phyloP scores from a whole-genome alignment of 108 stramenopile genomes.

The Stephanodiscus triporus region DNA sequence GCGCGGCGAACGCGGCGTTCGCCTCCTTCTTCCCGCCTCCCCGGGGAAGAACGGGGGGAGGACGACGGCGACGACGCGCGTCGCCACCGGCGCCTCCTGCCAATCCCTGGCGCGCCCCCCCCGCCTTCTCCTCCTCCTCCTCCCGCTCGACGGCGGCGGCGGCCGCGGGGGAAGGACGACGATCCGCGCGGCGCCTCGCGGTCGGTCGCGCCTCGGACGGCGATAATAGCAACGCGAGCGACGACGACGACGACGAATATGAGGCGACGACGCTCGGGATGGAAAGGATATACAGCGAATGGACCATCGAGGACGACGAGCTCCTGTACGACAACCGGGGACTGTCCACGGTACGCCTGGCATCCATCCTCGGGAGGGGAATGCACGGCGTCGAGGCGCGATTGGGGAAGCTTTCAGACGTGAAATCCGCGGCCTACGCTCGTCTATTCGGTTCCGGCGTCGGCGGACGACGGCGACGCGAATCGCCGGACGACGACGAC shows the following conservation, averaged over 20 bases:
- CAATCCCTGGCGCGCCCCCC: too few relatives aligned
- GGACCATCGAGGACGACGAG: slow-evolving; percentile 83
- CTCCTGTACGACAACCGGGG: slow-evolving; percentile 62
- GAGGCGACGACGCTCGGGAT: slow-evolving; percentile 43
- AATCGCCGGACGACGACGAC: slow-evolving; percentile 23
- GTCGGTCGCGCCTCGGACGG: too few relatives aligned
- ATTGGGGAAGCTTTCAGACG: slow-evolving; percentile 68
- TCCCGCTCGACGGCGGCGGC: too few relatives aligned
- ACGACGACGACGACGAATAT: neutral
- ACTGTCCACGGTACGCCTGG: slow-evolving; percentile 56
- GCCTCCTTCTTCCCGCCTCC: neutral
- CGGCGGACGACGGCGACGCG: neutral
- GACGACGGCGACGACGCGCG: too few relatives aligned
- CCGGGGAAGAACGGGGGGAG: neutral
- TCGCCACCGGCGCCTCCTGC: too few relatives aligned
- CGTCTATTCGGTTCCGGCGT: slow-evolving; percentile 64
- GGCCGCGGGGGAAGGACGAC: too few relatives aligned
- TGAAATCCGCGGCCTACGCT: slow-evolving; percentile 68
- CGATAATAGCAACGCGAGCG: neutral
- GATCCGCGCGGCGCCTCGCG: too few relatives aligned
- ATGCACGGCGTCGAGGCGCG: slow-evolving; percentile 76
- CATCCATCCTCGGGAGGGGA: slow-evolving; percentile 80
- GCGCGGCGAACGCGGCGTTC: neutral
- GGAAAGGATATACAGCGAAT: slow-evolving; percentile 78
- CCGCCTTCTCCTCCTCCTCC: too few relatives aligned